These are phyloP conservation scores for Fraxinus xanthoxyloides DNA, from an alignment of 305 asterid species.

Conservation along the genomic window DNA sequence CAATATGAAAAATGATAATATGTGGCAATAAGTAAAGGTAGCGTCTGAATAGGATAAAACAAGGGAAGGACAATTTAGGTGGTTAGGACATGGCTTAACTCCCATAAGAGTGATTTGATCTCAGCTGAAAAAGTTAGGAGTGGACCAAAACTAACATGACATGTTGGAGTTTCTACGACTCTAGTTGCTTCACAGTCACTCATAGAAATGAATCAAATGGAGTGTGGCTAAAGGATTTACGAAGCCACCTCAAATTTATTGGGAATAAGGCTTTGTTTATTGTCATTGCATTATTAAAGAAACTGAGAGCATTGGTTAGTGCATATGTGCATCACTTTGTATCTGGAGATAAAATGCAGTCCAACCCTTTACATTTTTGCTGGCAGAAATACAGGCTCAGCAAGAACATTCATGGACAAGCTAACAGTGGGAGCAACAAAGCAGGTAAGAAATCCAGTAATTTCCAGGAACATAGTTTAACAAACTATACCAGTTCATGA, in stretches of 20 bases:
- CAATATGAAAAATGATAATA: not conserved
- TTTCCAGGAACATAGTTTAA: slow-evolving; percentile 15
- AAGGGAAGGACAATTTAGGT: not conserved
- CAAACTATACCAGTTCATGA: not conserved
- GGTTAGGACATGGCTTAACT: not conserved
- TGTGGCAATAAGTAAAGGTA: not conserved
- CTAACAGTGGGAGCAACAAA: slow-evolving; percentile 64
- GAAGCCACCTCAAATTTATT: not conserved
- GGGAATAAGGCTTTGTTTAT: not conserved
- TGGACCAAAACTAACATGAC: not conserved
- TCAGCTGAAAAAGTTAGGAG: not conserved
- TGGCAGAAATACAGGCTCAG: slow-evolving; percentile 92
- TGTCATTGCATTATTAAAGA: not conserved
- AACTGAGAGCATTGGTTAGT: not conserved
- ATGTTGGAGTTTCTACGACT: not conserved
- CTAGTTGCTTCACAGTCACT: not conserved
- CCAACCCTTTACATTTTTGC: slow-evolving; percentile 26
- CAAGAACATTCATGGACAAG: slow-evolving; percentile 79
- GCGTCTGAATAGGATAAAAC: not conserved
- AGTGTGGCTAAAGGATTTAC: not conserved
- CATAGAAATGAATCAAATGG: not conserved
- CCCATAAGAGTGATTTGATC: not conserved
- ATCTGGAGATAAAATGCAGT: not conserved
- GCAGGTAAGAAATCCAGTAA: slow-evolving; percentile 48
- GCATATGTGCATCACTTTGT: slow-evolving; percentile 1